Evolutionary conservation across 345 rosid species (phyloP).

Genomic region (Brassica carinata): DNA sequence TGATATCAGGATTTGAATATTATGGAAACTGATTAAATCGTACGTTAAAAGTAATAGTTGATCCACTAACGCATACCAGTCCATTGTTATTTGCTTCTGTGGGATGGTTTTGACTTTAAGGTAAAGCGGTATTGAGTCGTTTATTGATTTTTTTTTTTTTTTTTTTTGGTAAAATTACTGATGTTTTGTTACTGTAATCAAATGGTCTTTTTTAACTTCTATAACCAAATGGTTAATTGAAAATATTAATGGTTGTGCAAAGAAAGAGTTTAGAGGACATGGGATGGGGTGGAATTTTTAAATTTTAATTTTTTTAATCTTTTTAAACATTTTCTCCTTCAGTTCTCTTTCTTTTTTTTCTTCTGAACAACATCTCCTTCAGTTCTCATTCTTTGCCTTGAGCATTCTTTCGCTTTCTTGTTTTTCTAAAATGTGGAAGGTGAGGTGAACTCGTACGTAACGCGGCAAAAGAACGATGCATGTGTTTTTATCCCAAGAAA

Average conservation of each 20-base stretch:
- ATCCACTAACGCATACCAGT: constrained; percentile 15
- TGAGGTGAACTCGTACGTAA: not conserved
- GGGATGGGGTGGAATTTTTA: not conserved
- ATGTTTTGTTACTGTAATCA: not conserved
- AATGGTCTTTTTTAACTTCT: not conserved
- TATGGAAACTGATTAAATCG: not conserved
- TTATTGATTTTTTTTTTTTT: not conserved
- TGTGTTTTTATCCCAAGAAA: not conserved
- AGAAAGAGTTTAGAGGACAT: not conserved
- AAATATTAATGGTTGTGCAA: not conserved
- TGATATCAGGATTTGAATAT: not conserved
- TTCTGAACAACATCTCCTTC: too few relatives aligned
- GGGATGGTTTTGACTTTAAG: constrained; percentile 26
- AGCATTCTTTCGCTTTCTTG: not conserved
- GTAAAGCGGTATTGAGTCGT: constrained; percentile 16
- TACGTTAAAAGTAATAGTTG: constrained; percentile 15
- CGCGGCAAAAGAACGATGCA: not conserved
- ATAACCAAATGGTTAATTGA: not conserved
- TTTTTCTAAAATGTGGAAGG: not conserved
- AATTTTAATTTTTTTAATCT: not conserved
- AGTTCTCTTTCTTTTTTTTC: too few relatives aligned
- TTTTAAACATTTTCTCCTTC: not conserved
- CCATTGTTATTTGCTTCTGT: constrained; percentile 22
- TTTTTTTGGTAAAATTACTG: too few relatives aligned
- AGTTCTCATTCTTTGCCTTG: not conserved